A percentile compares a stretch with the other conserved stretches of the same genome.
Conservation (phyloP, 2,329 filamentous ascomycete genomes). For the Scedosporium dehoogii region DNA sequence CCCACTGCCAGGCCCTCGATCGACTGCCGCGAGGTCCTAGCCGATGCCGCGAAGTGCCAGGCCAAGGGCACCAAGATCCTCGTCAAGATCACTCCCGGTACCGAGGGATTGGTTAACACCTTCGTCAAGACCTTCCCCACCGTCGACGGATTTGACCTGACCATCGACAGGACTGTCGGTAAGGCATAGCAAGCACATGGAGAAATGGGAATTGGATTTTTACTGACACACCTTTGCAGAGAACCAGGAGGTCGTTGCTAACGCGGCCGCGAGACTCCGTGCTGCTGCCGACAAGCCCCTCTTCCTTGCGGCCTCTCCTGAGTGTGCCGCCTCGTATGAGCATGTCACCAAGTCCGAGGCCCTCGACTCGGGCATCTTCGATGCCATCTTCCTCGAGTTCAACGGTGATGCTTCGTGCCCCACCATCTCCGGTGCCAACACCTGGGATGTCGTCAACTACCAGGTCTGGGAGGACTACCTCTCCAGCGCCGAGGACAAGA, state of each 20-base stretch:
- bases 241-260: conserved; percentile 25
- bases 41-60: conserved; percentile 31
- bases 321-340: conserved; percentile 24
- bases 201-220: background rate
- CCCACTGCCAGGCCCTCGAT: conserved; percentile 24
- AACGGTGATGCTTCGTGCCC: conserved; percentile 36
- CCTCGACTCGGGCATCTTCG: conserved; percentile 29
- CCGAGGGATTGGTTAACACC: conserved; percentile 19
- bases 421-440: conserved; percentile 18
- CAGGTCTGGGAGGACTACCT: conserved; percentile 28
- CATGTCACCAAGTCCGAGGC: conserved; percentile 25
- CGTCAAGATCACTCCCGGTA: conserved; percentile 29
- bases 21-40: conserved; percentile 24
- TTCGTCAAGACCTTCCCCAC: conserved; percentile 21
- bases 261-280: conserved; percentile 25
- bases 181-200: conserved; percentile 8
- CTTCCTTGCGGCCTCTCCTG: conserved; percentile 33
- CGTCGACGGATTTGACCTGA: conserved; percentile 33
- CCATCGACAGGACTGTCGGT: conserved; percentile 26
- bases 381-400: conserved; percentile 36
- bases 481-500: conserved; percentile 17
- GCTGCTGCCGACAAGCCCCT: conserved; percentile 12
- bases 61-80: conserved; percentile 30
- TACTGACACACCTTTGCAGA: conserved; percentile 13
- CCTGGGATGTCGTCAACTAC: conserved; percentile 30